Evolutionary conservation across 805 yeast species (phyloP).

Genomic region (Saccharomycopsis guyanensis): DNA sequence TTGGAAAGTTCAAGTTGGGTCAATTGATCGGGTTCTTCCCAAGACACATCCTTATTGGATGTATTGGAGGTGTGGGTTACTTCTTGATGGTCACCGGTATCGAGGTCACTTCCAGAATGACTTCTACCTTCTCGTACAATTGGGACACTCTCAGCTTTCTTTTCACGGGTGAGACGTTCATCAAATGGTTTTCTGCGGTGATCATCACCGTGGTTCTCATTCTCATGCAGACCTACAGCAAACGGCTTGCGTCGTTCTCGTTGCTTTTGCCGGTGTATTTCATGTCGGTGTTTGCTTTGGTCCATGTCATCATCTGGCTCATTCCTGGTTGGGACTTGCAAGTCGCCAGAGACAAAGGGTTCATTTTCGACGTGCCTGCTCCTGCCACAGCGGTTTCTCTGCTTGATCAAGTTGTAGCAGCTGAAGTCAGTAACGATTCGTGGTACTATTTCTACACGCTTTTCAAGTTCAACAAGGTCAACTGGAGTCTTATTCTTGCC

Average conservation of each 20-base stretch:
- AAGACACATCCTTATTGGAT: slow-evolving; percentile 89
- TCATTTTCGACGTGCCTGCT: slow-evolving; percentile 55
- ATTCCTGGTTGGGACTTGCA: slow-evolving; percentile 61
- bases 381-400: neutral
- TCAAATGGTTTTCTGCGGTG: slow-evolving; percentile 69
- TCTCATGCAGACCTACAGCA: slow-evolving; percentile 48
- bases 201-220: slow-evolving; percentile 54
- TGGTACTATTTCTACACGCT: slow-evolving; percentile 83
- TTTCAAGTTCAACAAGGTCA: slow-evolving; percentile 63
- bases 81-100: slow-evolving; percentile 84
- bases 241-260: slow-evolving; percentile 39
- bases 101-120: slow-evolving; percentile 80
- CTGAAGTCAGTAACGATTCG: slow-evolving; percentile 8
- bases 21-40: slow-evolving; percentile 92
- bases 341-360: slow-evolving; percentile 63
- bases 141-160: slow-evolving; percentile 45
- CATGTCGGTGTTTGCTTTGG: slow-evolving; percentile 57
- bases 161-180: slow-evolving; percentile 35
- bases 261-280: slow-evolving; percentile 76
- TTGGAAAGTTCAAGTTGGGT: slow-evolving; percentile 80
- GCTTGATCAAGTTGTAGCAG: neutral
- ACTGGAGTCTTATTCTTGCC: slow-evolving; percentile 59
- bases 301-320: slow-evolving; percentile 59
- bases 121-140: slow-evolving; percentile 64
- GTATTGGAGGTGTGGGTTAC: slow-evolving; percentile 98